Conservation (phyloP, 2,329 filamentous ascomycete species). For the Mycogone perniciosa region DNA sequence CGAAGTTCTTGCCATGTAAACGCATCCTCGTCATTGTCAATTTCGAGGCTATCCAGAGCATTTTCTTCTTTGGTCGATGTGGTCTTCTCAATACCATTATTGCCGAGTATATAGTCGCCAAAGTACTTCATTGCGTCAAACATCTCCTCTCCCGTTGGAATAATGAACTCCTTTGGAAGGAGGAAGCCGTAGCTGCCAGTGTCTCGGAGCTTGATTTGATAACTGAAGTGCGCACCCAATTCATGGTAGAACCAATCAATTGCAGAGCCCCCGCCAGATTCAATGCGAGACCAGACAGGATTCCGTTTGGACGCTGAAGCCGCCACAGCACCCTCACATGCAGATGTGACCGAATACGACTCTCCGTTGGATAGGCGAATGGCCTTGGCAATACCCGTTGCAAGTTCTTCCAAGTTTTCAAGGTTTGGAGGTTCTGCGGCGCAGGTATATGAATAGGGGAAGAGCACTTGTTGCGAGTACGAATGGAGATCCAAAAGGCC, state of each 20-base stretch:
- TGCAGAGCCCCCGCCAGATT: slow-evolving; percentile 74
- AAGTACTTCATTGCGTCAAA: slow-evolving; percentile 78
- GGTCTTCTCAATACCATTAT: slow-evolving; percentile 56
- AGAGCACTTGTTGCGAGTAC: slow-evolving; percentile 91
- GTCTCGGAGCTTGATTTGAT: slow-evolving; percentile 90
- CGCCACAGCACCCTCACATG: slow-evolving; percentile 71
- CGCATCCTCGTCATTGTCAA: slow-evolving; percentile 13
- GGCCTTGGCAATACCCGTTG: slow-evolving; percentile 78
- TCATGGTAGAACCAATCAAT: slow-evolving; percentile 96
- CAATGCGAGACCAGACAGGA: slow-evolving; percentile 44
- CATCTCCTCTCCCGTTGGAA: slow-evolving; percentile 84
- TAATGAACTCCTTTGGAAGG: slow-evolving; percentile 76
- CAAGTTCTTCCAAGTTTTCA: slow-evolving; percentile 89
- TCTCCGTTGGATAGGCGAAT: slow-evolving; percentile 77
- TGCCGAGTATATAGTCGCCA: slow-evolving; percentile 69
- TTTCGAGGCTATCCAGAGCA: slow-evolving; percentile 6
- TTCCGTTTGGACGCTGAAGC: slow-evolving; percentile 18
- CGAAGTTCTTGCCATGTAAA: slow-evolving; percentile 24
- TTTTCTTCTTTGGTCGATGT: slow-evolving; percentile 20
- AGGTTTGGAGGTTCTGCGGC: slow-evolving; percentile 69
- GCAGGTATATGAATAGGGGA: slow-evolving; percentile 87
- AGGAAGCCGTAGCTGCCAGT: slow-evolving; percentile 93
- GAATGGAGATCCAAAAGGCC: slow-evolving; percentile 87
- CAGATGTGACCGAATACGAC: slow-evolving; percentile 69
- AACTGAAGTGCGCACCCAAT: slow-evolving; percentile 73